These are phyloP conservation scores for Flaveria sonorensis DNA, from an alignment of 129 eudicot genomes.

Conservation along the genomic window DNA sequence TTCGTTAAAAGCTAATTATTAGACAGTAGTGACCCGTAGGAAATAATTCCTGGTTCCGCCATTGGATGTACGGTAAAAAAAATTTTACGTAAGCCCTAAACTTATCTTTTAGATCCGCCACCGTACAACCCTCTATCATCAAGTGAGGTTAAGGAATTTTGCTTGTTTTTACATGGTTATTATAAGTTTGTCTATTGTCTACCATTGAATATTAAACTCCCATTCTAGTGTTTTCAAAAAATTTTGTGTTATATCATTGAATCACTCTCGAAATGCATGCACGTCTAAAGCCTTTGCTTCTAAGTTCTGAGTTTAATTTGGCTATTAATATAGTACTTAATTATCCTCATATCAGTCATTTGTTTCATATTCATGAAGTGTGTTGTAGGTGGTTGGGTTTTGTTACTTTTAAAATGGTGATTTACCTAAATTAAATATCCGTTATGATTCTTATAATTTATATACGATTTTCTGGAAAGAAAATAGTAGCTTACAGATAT, in stretches of 20 bases:
- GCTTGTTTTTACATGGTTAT: neutral
- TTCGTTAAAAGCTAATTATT: no score
- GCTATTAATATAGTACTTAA: neutral
- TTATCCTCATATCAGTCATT: neutral
- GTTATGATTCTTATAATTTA: no score
- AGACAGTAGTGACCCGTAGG: no score
- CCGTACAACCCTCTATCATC: constrained; percentile 21
- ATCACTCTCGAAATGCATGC: neutral
- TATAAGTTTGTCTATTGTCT: neutral
- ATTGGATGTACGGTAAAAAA: no score
- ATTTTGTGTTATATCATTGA: neutral
- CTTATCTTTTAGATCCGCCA: no score
- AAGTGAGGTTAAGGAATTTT: neutral
- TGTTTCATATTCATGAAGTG: neutral
- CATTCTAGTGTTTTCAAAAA: neutral
- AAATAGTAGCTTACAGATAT: no score
- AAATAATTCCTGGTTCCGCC: no score
- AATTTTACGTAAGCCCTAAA: no score
- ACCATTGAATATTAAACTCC: no score
- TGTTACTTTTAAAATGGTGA: no score
- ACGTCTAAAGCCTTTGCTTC: neutral
- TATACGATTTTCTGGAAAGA: no score
- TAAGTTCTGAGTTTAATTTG: neutral
- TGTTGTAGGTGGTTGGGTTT: neutral
- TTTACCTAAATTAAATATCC: no score